Evolutionary conservation across 345 rosid species (phyloP), one percentile per base, ranked within the genome.

Genomic region (Ceriops tagal): DNA sequence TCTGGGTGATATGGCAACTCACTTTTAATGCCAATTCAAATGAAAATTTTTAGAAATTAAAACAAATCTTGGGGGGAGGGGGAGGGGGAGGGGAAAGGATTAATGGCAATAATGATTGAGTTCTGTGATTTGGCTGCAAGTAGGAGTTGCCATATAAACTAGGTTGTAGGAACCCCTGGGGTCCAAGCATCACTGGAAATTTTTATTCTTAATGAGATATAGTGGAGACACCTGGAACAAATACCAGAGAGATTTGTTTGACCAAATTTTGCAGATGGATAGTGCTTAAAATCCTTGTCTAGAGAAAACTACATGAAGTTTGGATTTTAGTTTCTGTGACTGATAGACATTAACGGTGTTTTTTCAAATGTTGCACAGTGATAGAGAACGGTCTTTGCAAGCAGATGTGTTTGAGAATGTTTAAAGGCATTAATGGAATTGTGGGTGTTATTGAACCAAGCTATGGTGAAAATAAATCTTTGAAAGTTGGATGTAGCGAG

Each of bases 361-460:
- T 73, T 73, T 53, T 43, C 55, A 28, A 26, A 32, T 76, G 56
- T 67, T 71, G 71, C 80, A 64, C 90, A 89, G 96, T 85, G 82
- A 67, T 89, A 70, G 67, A 52, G 47, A 81, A 80, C 58, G 81
- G 89, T 70, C 89, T 92, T 61, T 80, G 76, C 61, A 90, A 83
- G 87, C 78, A 68, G 70, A 78, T 89, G 11, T 95, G 99, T 75
- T 64, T 85, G 77, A 83, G 61, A 82, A 74, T 85, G 84, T 95
- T 92, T 73, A 88, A 91, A 55, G 85, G 81, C 57, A 68, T 92
- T 61, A 69, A 80, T 43, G 53, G 76, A 31, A 82, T 89, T 69
- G 83, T 73, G 57, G 78, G 37, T 73, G 86, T 92, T 46, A 61
- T 59, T 1, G 97, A 90, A 62, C 55, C 75, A 28, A 64, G 49